Evolutionary conservation across 2,329 filamentous ascomycete genomes (phyloP).

Genomic region (Pyricularia grisea): DNA sequence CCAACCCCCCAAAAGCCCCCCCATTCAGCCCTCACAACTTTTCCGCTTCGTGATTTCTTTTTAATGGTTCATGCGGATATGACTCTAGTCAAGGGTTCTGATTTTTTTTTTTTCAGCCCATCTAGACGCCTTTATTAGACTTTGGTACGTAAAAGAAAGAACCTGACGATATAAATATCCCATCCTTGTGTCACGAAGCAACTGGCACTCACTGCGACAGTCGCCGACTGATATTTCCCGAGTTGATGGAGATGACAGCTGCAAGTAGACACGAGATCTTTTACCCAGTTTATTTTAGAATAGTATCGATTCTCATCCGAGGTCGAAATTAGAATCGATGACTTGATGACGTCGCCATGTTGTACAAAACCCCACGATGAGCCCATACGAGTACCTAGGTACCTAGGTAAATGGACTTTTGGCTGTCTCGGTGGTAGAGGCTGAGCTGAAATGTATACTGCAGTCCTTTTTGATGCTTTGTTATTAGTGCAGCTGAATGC

Average conservation of each 20-base stretch:
- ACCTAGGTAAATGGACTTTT: too few species aligned
- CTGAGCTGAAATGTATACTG: too few species aligned
- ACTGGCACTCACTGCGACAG: too few species aligned
- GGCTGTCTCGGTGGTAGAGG: too few species aligned
- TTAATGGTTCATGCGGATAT: background rate
- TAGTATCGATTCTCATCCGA: background rate
- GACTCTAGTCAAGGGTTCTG: background rate
- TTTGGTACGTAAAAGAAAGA: background rate
- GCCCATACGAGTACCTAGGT: too few species aligned
- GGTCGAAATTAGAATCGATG: background rate
- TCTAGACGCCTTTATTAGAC: background rate
- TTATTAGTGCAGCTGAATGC: too few species aligned
- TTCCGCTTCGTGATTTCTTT: background rate
- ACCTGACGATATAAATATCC: background rate
- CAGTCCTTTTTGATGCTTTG: too few species aligned
- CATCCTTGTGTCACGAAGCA: background rate
- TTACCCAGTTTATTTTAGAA: background rate
- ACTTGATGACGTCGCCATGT: background rate
- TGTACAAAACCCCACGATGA: background rate
- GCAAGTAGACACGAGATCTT: background rate
- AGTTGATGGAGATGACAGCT: background rate
- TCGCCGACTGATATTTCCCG: background rate
- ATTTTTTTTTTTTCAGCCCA: background rate
- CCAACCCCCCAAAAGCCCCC: too few species aligned
- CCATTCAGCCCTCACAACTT: too few species aligned